These are phyloP conservation scores for Fusarium equiseti DNA, from an alignment of 2,329 filamentous ascomycete species.

Conservation along the genomic window DNA sequence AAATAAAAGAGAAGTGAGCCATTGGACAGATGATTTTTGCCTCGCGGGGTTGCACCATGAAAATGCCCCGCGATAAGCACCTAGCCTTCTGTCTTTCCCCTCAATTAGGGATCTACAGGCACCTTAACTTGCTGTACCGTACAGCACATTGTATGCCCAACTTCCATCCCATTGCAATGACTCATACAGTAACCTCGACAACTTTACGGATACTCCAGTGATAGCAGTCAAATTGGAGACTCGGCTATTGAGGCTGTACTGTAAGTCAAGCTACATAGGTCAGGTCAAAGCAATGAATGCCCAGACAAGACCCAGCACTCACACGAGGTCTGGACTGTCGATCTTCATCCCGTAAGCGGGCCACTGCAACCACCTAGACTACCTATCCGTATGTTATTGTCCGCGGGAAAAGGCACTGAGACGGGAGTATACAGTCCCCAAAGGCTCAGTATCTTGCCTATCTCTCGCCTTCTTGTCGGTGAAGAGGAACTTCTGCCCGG, in stretches of 20 bases:
- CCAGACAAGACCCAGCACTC: slow-evolving; percentile 3
- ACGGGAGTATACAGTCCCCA: background rate
- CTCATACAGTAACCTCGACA: slow-evolving; percentile 18
- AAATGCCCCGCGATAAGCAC: slow-evolving; percentile 38
- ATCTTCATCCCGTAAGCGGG: slow-evolving; percentile 39
- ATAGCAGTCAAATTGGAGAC: background rate
- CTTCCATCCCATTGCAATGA: background rate
- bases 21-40: slow-evolving; percentile 21
- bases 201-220: background rate
- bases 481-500: slow-evolving; percentile 21
- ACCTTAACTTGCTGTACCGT: slow-evolving; percentile 6
- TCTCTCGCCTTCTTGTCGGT: slow-evolving; percentile 33
- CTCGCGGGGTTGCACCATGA: slow-evolving; percentile 29
- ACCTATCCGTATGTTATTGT: slow-evolving; percentile 13
- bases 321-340: slow-evolving; percentile 24
- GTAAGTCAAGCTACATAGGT: background rate
- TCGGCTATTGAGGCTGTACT: slow-evolving; percentile 1
- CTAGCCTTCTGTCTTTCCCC: slow-evolving; percentile 15
- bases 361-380: slow-evolving; percentile 13
- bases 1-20: slow-evolving; percentile 1
- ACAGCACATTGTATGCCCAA: background rate
- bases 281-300: background rate
- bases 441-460: background rate
- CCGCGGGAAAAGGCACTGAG: background rate
- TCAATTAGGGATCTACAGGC: slow-evolving; percentile 43